Evolutionary conservation across 768 basidiomycete genomes (phyloP).

Genomic region (Amanita exitialis): DNA sequence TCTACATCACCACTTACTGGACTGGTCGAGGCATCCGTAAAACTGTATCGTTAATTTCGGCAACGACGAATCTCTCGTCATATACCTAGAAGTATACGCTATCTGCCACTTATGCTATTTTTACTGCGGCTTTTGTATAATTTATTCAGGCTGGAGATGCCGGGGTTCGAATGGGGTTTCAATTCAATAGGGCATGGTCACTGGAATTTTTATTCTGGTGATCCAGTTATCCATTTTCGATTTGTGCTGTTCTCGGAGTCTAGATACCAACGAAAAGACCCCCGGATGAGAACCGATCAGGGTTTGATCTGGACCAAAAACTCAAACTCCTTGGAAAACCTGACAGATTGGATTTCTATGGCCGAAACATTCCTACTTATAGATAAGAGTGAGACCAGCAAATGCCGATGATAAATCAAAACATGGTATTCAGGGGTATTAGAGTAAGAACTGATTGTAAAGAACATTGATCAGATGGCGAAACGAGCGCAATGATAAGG

Average conservation of each 20-base stretch:
- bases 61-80: constrained; percentile 4
- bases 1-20: constrained; percentile 7
- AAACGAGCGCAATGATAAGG: neutral
- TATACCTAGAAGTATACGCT: constrained; percentile 14
- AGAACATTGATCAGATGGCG: neutral
- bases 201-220: neutral
- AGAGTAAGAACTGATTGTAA: neutral
- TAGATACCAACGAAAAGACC: neutral
- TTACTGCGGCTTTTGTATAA: constrained; percentile 1
- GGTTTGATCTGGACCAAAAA: constrained; percentile 7
- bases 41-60: constrained; percentile 17
- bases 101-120: constrained; percentile 1
- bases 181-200: neutral
- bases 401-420: constrained; percentile 1
- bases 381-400: constrained; percentile 1
- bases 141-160: neutral
- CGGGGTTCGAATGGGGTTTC: neutral
- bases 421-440: constrained; percentile 4
- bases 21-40: constrained; percentile 12
- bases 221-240: neutral
- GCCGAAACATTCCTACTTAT: constrained; percentile 5
- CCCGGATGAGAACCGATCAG: constrained; percentile 8
- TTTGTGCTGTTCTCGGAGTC: neutral
- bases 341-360: neutral
- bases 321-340: constrained; percentile 5